Conservation (phyloP, 2,329 filamentous ascomycete genomes). For the Exophiala dermatitidis region DNA sequence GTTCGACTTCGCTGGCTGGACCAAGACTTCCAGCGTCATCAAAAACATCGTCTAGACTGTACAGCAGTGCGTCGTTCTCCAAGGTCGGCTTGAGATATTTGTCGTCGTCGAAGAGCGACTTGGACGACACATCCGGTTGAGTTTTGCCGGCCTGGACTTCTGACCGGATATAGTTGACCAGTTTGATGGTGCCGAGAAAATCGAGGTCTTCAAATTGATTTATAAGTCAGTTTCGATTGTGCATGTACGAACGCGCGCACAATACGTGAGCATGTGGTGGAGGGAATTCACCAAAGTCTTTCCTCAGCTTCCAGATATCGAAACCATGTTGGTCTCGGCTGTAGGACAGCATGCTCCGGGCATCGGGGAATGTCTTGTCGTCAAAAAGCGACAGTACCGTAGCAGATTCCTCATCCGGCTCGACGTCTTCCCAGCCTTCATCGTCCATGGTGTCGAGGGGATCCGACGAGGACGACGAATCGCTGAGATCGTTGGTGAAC, state of each 20-base stretch:
- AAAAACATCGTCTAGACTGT: conserved; percentile 72
- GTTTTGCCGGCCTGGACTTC: conserved; percentile 42
- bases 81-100: conserved; percentile 74
- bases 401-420: conserved; percentile 56
- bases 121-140: conserved; percentile 52
- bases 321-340: conserved; percentile 61
- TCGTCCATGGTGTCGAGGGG: conserved; percentile 39
- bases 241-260: not conserved
- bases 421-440: conserved; percentile 53
- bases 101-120: conserved; percentile 64
- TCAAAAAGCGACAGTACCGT: conserved; percentile 63
- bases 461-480: conserved; percentile 30
- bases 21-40: conserved; percentile 32
- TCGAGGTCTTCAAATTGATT: conserved; percentile 47
- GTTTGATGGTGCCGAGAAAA: conserved; percentile 65
- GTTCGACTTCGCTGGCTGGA: conserved; percentile 46
- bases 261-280: conserved; percentile 15
- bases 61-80: conserved; percentile 82
- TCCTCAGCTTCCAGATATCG: conserved; percentile 57
- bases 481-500: conserved; percentile 6
- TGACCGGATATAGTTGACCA: conserved; percentile 61
- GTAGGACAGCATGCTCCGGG: conserved; percentile 58
- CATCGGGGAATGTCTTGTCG: conserved; percentile 57
- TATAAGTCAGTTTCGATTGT: not conserved
- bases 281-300: conserved; percentile 40